Conservation (phyloP, 2,329 filamentous ascomycete genomes). For the Neofusicoccum sp. region DNA sequence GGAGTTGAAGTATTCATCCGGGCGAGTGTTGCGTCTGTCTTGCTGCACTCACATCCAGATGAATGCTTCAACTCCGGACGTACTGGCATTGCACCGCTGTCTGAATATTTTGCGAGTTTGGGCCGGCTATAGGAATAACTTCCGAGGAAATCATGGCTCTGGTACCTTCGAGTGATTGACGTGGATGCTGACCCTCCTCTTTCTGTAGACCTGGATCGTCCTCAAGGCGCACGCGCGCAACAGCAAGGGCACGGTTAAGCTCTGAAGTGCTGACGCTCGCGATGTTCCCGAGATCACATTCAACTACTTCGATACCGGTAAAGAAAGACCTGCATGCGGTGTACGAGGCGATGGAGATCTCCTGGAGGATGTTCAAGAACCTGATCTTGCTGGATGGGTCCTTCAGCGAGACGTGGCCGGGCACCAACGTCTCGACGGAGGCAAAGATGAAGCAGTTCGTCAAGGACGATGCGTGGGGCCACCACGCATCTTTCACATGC, state of each 20-base stretch:
- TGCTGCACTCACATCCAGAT: no score
- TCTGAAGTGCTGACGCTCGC: constrained; percentile 61
- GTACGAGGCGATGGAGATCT: constrained; percentile 55
- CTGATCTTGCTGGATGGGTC: constrained; percentile 24
- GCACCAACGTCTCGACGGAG: constrained; percentile 40
- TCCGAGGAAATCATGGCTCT: no score
- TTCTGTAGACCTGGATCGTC: constrained; percentile 43
- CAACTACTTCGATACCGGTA: constrained; percentile 46
- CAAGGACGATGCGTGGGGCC: constrained; percentile 38
- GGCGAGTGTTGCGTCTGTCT: no score
- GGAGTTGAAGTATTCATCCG: no score
- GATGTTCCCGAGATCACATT: constrained; percentile 59
- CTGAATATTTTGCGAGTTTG: no score
- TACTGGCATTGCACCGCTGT: no score
- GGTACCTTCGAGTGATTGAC: no score
- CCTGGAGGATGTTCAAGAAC: constrained; percentile 41
- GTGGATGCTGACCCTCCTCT: no score
- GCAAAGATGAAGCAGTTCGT: constrained; percentile 40
- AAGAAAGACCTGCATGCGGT: constrained; percentile 49
- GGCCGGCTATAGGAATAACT: no score
- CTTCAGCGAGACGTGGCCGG: constrained; percentile 46
- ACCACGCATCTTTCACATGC: constrained; percentile 57
- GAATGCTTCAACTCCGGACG: no score
- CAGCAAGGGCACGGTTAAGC: constrained; percentile 57
- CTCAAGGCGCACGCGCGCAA: constrained; percentile 66